Evolutionary conservation across 2,329 filamentous ascomycete genomes (phyloP), one percentile per base, ranked within the genome.

Genomic region (Parastagonospora avenae): DNA sequence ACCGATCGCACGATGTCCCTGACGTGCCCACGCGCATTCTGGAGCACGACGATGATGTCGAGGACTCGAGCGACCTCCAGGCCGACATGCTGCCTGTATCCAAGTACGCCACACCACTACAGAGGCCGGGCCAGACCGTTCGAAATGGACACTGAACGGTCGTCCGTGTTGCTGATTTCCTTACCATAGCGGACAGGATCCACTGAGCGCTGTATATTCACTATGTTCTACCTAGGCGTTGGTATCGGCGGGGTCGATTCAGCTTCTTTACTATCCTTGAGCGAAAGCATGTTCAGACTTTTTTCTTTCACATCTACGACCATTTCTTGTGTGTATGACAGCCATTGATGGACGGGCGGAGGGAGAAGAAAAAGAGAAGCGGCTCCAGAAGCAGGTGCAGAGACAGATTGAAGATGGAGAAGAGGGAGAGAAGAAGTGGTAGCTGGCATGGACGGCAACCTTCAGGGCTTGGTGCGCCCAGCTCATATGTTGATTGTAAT

Each of bases 21-120:
- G 92, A 96, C 60, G 87, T 97, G 60, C 92, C 92, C 6, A 96
- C 92, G 46, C 94, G 93, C 79, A 97, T 97, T 64, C 83, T 96
- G 54, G 91, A 96, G 78, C 89, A 92, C 67, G 91, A 95, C 58
- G 88, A 91, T 63, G 91, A 94, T 67, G 52, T 58, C 14, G 56
- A 69, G 12, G 61, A 60, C 19, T 59, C 60, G 35, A 59, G 48
- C 39, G 66, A 71, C 31, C 55, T 70, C 15, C 64, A 70, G 29
- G 52, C 63, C 24, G 68, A 72, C 50, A 59, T 70, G 57, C 52
- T 70, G 12, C 71, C 71, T 14, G 67, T 74, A 9, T 72, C 69
- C 33, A 74, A 74, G 62, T 74, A 68, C 56, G 66, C 71, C 27
- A 57, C 60, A 10, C 67, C 69, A n/a, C 57, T 71, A 10, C 54